Evolutionary conservation across 345 rosid genomes (phyloP).

Genomic region (Populus tremula): DNA sequence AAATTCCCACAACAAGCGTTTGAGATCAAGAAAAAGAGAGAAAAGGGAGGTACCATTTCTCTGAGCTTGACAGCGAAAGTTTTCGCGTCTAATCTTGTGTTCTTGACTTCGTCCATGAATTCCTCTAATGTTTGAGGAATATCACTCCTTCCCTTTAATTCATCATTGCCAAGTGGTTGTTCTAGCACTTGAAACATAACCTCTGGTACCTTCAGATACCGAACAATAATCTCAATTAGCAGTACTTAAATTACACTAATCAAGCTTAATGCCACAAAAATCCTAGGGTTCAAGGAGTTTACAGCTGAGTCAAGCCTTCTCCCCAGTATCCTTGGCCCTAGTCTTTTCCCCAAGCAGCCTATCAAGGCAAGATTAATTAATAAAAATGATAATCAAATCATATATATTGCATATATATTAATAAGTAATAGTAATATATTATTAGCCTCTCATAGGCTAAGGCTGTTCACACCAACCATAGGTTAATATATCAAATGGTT

Average conservation of each 20-base stretch:
- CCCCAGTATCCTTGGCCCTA: conserved; percentile 72
- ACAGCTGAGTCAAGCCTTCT: conserved; percentile 65
- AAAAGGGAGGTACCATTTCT: conserved; percentile 59
- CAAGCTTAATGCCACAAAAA: not conserved
- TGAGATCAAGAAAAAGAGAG: not conserved
- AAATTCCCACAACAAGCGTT: not conserved
- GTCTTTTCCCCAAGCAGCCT: conserved; percentile 91
- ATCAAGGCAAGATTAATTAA: conserved; percentile 8
- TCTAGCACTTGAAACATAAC: conserved; percentile 68
- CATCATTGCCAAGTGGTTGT: conserved; percentile 61
- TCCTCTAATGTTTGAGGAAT: conserved; percentile 83
- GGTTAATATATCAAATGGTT: not conserved
- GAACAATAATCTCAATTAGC: conserved; percentile 8
- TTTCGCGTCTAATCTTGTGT: conserved; percentile 58
- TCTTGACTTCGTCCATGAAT: conserved; percentile 63
- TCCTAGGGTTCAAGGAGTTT: conserved; percentile 25
- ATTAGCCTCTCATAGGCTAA: not conserved
- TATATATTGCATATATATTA: not conserved
- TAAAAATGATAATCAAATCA: not conserved
- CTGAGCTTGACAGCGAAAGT: conserved; percentile 83
- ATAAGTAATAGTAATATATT: not conserved
- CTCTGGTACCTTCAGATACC: conserved; percentile 65
- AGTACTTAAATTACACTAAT: not conserved
- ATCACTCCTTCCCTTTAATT: conserved; percentile 60
- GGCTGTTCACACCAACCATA: not conserved